Evolutionary conservation across 176 grass and related monocot genomes (phyloP), one percentile per base, ranked within the genome.

Genomic region (Raddia guianensis): DNA sequence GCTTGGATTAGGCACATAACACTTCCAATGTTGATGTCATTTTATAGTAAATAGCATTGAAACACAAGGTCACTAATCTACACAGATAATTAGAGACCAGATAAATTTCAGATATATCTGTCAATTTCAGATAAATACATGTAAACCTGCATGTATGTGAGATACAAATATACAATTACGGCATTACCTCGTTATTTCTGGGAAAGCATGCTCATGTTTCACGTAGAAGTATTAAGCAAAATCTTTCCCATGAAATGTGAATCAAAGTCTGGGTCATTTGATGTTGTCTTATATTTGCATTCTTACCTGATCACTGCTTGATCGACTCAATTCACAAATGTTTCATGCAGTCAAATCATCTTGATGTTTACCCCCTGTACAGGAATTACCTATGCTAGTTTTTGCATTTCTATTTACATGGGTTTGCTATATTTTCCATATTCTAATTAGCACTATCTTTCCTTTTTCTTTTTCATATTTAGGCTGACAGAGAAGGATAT

Each of bases 401-500:
- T 59, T 59, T 59, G 20, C n/a, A 59, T 19, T 20, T 58, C 55
- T 58, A 58, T 8, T 59, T 59, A n/a, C 56, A 59, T 21, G 56
- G 9, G 56, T 18, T 56, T n/a, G 16, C 7, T 56, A 18, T 59
- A 4, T 59, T 59, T 72, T 35, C 2, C 14, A 43, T 49, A 48
- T 33, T 63, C 14, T 79, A 5, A 57, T 11, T 8, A 49, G 13
- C 12, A 7, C 18, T 52, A 56, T 87, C 20, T 16, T 52, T 70
- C 5, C 18, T n/a, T 56, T 67, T 66, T 8, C 16, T 5, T 43
- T 76, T 85, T 74, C 56, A 44, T 43, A 54, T 85, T 57, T 77
- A 98, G 92, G 86, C 90, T 75, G 90, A 93, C 66, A 97, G 91
- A 85, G 92, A 98, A 88, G 92, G 92, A 69, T 98, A 87, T 83